phyloP scores from a whole-genome alignment of 306 rosid genomes.

The Citrullus mucosospermus region DNA sequence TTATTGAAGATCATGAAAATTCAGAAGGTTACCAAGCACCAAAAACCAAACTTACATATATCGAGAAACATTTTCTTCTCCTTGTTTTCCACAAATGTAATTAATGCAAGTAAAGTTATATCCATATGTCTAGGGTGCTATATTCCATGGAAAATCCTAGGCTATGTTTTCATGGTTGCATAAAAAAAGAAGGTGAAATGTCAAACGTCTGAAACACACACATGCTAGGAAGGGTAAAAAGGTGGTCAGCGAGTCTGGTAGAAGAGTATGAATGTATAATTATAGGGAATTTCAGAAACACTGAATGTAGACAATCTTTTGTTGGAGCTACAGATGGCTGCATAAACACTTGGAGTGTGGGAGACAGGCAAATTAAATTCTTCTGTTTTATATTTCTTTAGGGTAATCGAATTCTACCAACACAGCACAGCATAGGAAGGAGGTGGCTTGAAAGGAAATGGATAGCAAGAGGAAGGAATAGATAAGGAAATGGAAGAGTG shows the following conservation, averaged over 20 bases:
- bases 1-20: neutral
- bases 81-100: neutral
- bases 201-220: neutral
- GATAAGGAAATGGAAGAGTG: too few species aligned
- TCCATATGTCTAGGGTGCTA: neutral
- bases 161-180: neutral
- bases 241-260: neutral
- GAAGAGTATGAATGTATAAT: neutral
- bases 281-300: neutral
- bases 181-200: neutral
- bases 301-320: neutral
- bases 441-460: neutral
- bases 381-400: neutral
- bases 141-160: neutral
- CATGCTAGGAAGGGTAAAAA: neutral
- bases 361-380: neutral
- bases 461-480: neutral
- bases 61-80: neutral
- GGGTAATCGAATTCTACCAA: neutral
- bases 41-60: neutral
- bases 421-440: neutral
- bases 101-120: neutral
- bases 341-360: too few species aligned
- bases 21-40: neutral
- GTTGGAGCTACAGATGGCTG: neutral